Conservation (phyloP, 2,329 filamentous ascomycete genomes). For the Chrysoporthe puriensis region DNA sequence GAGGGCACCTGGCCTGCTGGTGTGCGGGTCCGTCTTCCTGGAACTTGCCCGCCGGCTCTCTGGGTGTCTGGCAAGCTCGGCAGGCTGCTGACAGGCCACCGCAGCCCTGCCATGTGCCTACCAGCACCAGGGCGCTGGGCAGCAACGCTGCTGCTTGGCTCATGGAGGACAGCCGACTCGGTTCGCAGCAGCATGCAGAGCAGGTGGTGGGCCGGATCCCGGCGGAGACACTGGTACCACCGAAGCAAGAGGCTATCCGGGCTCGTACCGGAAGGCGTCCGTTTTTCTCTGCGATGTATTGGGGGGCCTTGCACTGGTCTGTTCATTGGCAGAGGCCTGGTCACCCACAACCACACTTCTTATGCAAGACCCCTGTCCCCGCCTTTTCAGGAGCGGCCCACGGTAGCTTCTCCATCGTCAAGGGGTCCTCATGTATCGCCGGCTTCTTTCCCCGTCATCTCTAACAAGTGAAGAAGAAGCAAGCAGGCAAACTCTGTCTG, state of each 20-base stretch:
- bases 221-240: conserved; percentile 5
- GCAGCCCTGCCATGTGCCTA: not conserved
- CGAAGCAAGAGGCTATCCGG: not conserved
- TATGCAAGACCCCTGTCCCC: conserved; percentile 19
- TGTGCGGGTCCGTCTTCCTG: not conserved
- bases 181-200: not conserved
- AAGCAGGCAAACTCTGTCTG: not conserved
- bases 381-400: conserved; percentile 21
- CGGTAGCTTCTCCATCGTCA: conserved; percentile 16
- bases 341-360: conserved; percentile 10
- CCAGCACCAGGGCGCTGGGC: not conserved
- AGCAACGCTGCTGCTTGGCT: not conserved
- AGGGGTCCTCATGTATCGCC: conserved; percentile 6
- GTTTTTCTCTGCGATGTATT: not conserved
- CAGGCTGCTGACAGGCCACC: conserved; percentile 3
- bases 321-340: conserved; percentile 8
- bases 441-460: conserved; percentile 13
- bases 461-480: conserved; percentile 14
- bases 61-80: not conserved
- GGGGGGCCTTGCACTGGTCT: conserved; percentile 7
- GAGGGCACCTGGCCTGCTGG: not conserved
- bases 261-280: not conserved
- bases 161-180: not conserved
- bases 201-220: not conserved
- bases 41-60: not conserved